Percentiles rank a stretch among this genome's conserved stretches.
phyloP scores from a whole-genome alignment of 1,284 basidiomycete genomes.

The Sporisorium scitamineum region DNA sequence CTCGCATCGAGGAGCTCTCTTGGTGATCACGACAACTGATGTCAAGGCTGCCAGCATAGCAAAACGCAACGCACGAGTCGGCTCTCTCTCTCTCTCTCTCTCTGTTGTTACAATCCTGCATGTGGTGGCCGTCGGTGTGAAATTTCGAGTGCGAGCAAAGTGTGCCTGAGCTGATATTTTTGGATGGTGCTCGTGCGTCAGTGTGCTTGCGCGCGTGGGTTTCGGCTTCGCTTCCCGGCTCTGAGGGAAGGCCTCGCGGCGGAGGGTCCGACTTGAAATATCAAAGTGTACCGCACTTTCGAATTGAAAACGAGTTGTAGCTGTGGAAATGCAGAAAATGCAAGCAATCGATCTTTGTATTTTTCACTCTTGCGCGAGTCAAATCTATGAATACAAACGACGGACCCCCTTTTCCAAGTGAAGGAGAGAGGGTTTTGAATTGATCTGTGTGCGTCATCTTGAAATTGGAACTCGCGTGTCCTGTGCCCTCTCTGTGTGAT shows the following conservation, averaged over 20 bases:
- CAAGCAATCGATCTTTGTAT: neutral
- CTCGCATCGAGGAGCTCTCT: neutral
- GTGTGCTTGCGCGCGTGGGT: conserved; percentile 4
- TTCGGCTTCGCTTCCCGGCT: neutral
- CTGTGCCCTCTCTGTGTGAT: conserved; percentile 5
- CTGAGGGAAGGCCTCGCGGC: neutral
- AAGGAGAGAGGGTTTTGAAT: neutral
- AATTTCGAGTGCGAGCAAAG: neutral
- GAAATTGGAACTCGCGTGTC: conserved; percentile 9
- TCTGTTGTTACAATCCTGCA: neutral
- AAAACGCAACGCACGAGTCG: neutral
- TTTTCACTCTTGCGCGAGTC: neutral
- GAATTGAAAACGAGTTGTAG: neutral
- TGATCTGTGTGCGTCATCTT: neutral
- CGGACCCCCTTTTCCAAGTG: neutral
- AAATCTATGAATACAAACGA: neutral
- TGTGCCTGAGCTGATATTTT: neutral
- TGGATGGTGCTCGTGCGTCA: neutral
- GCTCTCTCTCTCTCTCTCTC: too few relatives aligned
- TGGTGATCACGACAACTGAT: neutral
- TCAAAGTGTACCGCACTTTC: neutral
- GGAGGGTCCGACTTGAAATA: neutral
- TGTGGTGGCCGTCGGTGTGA: neutral
- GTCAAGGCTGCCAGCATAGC: neutral
- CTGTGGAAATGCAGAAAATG: neutral